Evolutionary conservation across 2,329 filamentous ascomycete genomes (phyloP).

Genomic region (Stachybotrys chlorohalonatus): DNA sequence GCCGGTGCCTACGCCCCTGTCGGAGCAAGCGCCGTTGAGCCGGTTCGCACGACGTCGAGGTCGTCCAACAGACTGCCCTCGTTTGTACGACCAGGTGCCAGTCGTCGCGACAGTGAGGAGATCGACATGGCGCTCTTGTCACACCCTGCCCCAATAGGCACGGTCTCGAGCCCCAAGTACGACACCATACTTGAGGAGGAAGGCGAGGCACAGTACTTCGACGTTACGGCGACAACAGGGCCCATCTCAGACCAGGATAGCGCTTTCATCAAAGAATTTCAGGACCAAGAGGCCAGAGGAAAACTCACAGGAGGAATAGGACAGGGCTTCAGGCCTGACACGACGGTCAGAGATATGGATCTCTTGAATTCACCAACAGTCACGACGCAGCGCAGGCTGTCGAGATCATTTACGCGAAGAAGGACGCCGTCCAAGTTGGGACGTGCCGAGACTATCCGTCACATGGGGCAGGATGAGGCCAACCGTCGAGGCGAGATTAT

Average conservation of each 20-base stretch:
- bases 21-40: not conserved
- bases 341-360: constrained; percentile 39
- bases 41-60: not conserved
- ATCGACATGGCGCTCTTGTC: constrained; percentile 33
- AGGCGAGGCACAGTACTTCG: constrained; percentile 2
- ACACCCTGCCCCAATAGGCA: constrained; percentile 30
- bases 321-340: constrained; percentile 38
- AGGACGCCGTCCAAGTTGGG: constrained; percentile 10
- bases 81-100: not conserved
- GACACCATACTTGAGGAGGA: constrained; percentile 21
- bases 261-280: constrained; percentile 33
- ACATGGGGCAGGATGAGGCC: constrained; percentile 47
- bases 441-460: constrained; percentile 33
- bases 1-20: constrained; percentile 3
- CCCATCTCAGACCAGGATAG: constrained; percentile 34
- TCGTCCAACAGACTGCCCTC: not conserved
- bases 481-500: constrained; percentile 52
- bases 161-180: constrained; percentile 15
- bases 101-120: constrained; percentile 16
- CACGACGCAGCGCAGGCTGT: constrained; percentile 23
- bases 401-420: constrained; percentile 31
- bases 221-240: constrained; percentile 20
- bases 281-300: constrained; percentile 45
- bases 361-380: constrained; percentile 30
- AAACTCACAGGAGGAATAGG: constrained; percentile 51